Evolutionary conservation across 768 basidiomycete species (phyloP).

Genomic region (Sarcodon aspratus): DNA sequence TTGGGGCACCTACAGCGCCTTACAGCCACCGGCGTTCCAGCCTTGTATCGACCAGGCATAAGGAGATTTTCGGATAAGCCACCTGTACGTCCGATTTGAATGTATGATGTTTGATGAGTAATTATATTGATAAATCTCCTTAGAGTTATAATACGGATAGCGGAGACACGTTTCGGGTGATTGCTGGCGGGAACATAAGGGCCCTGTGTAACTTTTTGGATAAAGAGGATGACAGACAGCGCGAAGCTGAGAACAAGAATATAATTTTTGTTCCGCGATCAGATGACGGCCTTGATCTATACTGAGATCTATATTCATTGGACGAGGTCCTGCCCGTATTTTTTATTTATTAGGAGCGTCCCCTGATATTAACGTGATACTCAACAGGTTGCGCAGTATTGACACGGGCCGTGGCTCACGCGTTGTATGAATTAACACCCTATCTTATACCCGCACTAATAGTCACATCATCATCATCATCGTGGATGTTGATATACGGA

Average conservation of each 20-base stretch:
- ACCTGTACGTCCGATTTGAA: conserved; percentile 22
- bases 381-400: no score
- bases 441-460: no score
- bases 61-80: conserved; percentile 67
- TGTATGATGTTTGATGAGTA: neutral
- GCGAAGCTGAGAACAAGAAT: conserved; percentile 46
- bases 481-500: no score
- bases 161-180: conserved; percentile 67
- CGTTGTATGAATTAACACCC: no score
- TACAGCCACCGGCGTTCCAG: conserved; percentile 68
- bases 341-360: no score
- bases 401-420: no score
- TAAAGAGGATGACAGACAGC: conserved; percentile 50
- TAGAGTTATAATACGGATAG: conserved; percentile 62
- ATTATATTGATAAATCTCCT: neutral
- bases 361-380: no score
- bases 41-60: conserved; percentile 58
- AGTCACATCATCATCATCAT: no score
- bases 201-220: conserved; percentile 59
- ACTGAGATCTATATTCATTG: conserved; percentile 20
- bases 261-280: conserved; percentile 48
- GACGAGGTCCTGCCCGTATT: no score
- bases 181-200: conserved; percentile 54
- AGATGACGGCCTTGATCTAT: conserved; percentile 55
- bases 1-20: conserved; percentile 59